Base-by-base conservation (phyloP, 805 yeast species). In the Pichia insulana region DNA sequence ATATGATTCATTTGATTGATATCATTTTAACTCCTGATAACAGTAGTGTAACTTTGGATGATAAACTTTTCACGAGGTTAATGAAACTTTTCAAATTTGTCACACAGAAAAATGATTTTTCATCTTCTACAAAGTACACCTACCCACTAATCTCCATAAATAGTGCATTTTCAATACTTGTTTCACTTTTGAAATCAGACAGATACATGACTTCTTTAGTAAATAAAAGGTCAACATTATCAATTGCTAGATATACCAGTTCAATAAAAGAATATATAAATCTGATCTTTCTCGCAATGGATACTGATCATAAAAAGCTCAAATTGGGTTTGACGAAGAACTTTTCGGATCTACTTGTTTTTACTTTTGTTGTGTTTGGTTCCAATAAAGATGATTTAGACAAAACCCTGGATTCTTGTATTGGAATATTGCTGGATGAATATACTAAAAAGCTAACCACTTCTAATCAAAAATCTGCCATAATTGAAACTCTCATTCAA, bases 181-280 rank as follows among this genome's bases (percentile, higher is more conserved):
- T 50, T 2, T 51, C 58, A 1, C 40, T 64, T 28, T 50, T 63
- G 26, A 62, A 56, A 43, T 58, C 66, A 1, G 66, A 62, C 39
- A 55, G 55, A 37, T 62, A 43, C 41, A 39, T 57, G 10, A 19
- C 52, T 2, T 44, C 55, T 3, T 45, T 59, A 7, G 43, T 54
- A 11, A 30, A 55, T 6, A 59, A 53, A 35, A 62, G 58, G 44
- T 44, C 52, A 1, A n/a, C 39, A 10, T 30, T 49, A 2, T 48
- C 50, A 27, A 43, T 52, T 16, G 39, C 43, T 19, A 49, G 51
- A 35, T 62, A 58, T 37, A 39, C 62, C 15, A 37, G 34, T 12
- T 31, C 56, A 3, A 53, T 58, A 5, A 36, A 41, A n/a, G 44
- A 53, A 2, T 42, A 58, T 22, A 38, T 48, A 10, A 26, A 25